A percentile compares a stretch with the other conserved stretches of the same genome.
Evolutionary conservation across 768 basidiomycete species (phyloP).

Genomic region (Holtermanniella nyarrowii): DNA sequence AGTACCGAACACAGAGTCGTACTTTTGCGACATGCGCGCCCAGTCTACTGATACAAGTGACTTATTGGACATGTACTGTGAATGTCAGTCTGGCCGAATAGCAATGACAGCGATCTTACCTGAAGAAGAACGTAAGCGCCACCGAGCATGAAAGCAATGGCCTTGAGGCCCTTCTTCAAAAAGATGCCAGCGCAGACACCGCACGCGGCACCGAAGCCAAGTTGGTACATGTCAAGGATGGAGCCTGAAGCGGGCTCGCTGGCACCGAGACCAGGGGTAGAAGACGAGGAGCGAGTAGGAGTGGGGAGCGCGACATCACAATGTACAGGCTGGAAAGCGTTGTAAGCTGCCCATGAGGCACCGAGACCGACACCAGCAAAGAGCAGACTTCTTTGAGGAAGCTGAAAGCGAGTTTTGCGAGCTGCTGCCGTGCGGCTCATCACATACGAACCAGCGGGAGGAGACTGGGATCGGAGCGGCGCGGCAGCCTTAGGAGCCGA

Average conservation of each 20-base stretch:
- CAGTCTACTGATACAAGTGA: constrained; percentile 73
- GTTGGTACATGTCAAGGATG: constrained; percentile 66
- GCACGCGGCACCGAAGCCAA: constrained; percentile 77
- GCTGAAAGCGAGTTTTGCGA: constrained; percentile 1
- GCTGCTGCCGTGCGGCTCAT: not conserved
- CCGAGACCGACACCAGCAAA: constrained; percentile 9
- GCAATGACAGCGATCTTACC: constrained; percentile 45
- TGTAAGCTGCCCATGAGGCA: constrained; percentile 4
- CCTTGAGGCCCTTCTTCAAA: constrained; percentile 84
- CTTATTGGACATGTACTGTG: constrained; percentile 66
- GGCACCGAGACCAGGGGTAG: not conserved
- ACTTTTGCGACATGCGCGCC: constrained; percentile 53
- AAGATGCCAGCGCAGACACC: constrained; percentile 88
- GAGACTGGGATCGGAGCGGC: constrained; percentile 2
- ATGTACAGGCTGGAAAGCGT: not conserved
- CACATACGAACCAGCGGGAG: constrained; percentile 1
- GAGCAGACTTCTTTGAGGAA: constrained; percentile 1
- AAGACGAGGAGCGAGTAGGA: not conserved
- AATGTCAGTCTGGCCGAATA: not conserved
- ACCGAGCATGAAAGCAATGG: constrained; percentile 73
- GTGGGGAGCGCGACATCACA: constrained; percentile 6
- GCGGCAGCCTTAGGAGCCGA: not conserved
- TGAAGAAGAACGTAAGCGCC: constrained; percentile 84
- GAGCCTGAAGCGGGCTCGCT: constrained; percentile 43
- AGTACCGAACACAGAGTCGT: constrained; percentile 64